phyloP scores from a whole-genome alignment of 2,329 filamentous ascomycete genomes.

The Talaromyces rugulosus region DNA sequence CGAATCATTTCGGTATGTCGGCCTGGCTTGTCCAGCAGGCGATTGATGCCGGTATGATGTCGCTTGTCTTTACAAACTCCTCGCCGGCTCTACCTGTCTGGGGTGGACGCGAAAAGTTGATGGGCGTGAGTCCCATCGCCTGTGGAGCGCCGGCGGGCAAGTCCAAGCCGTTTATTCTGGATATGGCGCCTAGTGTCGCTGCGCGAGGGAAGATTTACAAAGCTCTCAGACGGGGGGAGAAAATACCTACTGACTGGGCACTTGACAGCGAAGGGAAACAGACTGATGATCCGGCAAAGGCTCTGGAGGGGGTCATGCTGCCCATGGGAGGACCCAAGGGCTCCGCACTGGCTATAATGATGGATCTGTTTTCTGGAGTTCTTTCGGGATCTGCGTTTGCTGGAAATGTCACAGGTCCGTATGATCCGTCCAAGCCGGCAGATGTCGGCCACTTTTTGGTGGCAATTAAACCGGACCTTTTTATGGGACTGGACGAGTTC shows the following conservation, averaged over 20 bases:
- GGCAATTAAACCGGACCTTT: conserved; percentile 69
- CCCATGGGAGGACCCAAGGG: conserved; percentile 85
- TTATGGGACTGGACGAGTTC: conserved; percentile 68
- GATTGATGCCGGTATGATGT: conserved; percentile 66
- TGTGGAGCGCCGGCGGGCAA: conserved; percentile 67
- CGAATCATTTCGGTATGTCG: conserved; percentile 80
- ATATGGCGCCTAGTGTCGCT: conserved; percentile 45
- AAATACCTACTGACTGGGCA: conserved; percentile 60
- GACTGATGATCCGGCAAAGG: conserved; percentile 68
- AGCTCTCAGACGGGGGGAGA: conserved; percentile 38
- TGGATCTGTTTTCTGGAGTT: conserved; percentile 81
- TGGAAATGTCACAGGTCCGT: conserved; percentile 70
- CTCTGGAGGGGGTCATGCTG: conserved; percentile 74
- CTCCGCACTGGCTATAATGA: conserved; percentile 73
- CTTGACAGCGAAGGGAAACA: conserved; percentile 64
- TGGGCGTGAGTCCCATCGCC: conserved; percentile 69
- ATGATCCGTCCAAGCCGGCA: conserved; percentile 64
- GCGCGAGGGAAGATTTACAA: conserved; percentile 45
- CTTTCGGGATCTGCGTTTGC: conserved; percentile 75
- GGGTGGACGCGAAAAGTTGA: conserved; percentile 63
- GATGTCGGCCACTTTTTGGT: conserved; percentile 73
- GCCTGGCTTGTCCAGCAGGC: conserved; percentile 78
- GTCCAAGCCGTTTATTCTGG: conserved; percentile 54
- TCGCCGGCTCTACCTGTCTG: conserved; percentile 68
- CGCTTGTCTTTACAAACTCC: conserved; percentile 66